phyloP scores from a whole-genome alignment of 2,329 filamentous ascomycete genomes.

The Clonostachys rhizophaga region DNA sequence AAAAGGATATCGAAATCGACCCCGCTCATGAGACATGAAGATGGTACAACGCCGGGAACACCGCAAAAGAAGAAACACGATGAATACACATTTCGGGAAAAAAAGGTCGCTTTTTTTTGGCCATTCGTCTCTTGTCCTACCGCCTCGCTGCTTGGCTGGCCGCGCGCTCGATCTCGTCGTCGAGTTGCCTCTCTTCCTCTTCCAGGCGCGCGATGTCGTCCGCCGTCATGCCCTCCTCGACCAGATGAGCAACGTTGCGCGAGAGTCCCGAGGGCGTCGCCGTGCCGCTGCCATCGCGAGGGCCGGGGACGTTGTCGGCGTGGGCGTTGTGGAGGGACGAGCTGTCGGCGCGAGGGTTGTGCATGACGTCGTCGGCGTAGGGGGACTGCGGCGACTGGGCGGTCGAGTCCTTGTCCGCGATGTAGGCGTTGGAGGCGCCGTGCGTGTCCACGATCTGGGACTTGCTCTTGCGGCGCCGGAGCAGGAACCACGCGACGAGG shows the following conservation, averaged over 20 bases:
- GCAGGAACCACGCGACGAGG: conserved; percentile 33
- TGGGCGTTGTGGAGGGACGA: background rate
- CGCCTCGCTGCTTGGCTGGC: no score
- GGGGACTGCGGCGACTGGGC: conserved; percentile 34
- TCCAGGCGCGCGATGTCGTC: conserved; percentile 51
- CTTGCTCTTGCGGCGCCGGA: conserved; percentile 30
- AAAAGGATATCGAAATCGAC: no score
- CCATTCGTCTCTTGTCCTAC: no score
- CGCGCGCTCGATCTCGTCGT: conserved; percentile 48
- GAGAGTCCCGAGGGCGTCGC: background rate
- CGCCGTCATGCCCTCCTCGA: conserved; percentile 57
- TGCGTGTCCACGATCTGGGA: conserved; percentile 4
- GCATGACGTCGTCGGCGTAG: conserved; percentile 34
- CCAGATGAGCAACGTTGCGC: conserved; percentile 41
- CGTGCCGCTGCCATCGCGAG: conserved; percentile 2
- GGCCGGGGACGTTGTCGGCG: background rate
- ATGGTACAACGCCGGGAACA: no score
- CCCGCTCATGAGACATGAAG: no score
- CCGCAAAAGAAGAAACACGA: no score
- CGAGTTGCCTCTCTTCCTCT: conserved; percentile 53
- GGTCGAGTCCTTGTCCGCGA: conserved; percentile 37
- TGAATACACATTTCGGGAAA: no score
- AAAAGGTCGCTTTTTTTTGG: no score
- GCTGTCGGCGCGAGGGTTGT: background rate
- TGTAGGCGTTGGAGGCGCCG: conserved; percentile 23